Evolutionary conservation across 371 early-diverging fungal species (phyloP).

Genomic region (Lichtheimia hyalospora): DNA sequence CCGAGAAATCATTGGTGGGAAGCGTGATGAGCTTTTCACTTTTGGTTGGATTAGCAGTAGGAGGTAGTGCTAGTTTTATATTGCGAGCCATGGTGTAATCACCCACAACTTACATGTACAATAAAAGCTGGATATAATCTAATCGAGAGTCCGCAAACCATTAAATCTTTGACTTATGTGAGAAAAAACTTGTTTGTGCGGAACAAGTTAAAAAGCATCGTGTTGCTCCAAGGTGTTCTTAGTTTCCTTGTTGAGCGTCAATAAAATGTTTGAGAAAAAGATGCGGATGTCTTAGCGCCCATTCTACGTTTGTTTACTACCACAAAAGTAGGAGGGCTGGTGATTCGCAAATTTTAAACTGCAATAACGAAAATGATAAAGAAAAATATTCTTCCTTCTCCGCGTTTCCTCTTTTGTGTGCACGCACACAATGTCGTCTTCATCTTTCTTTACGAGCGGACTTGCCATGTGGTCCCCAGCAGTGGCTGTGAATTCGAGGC

Average conservation of each 20-base stretch:
- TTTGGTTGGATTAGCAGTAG: constrained; percentile 68
- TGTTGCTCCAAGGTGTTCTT: constrained; percentile 17
- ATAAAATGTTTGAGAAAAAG: constrained; percentile 10
- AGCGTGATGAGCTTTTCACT: constrained; percentile 73
- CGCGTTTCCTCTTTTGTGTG: background rate
- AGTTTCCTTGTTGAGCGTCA: constrained; percentile 28
- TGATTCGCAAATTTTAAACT: constrained; percentile 13
- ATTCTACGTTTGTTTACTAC: constrained; percentile 9
- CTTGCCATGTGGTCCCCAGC: constrained; percentile 15
- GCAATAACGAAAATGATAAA: constrained; percentile 6
- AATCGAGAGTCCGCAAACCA: no score
- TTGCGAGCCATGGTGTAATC: constrained; percentile 48
- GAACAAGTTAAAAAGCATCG: constrained; percentile 12
- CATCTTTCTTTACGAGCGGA: constrained; percentile 10
- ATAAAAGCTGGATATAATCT: no score
- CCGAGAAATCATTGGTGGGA: constrained; percentile 61
- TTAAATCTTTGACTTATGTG: background rate
- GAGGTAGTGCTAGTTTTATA: constrained; percentile 60
- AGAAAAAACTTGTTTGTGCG: constrained; percentile 12
- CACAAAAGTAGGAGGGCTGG: constrained; percentile 16
- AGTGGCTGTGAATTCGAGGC: background rate
- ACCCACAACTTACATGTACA: background rate
- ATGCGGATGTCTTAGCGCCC: constrained; percentile 20
- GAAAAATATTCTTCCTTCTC: background rate
- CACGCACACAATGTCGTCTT: background rate